Conservation (phyloP, 768 basidiomycete species). For the Lentinula detonsa region DNA sequence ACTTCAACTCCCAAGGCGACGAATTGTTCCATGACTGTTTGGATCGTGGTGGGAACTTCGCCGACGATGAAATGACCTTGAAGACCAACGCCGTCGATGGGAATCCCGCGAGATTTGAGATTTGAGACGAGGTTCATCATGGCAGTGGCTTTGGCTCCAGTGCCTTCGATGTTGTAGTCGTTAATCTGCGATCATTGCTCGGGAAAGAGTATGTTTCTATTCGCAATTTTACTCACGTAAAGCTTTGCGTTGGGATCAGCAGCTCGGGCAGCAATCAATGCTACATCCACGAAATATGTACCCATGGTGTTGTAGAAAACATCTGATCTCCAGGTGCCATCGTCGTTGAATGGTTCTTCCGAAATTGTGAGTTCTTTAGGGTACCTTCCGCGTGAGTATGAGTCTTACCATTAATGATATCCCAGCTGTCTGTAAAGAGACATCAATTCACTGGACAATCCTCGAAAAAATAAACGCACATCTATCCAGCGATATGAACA, state of each 20-base stretch:
- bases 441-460: not conserved
- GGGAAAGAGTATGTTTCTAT: not conserved
- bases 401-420: slow-evolving; percentile 43
- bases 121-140: slow-evolving; percentile 46
- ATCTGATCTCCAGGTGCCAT: slow-evolving; percentile 47
- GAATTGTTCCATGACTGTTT: slow-evolving; percentile 41
- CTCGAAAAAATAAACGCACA: not conserved
- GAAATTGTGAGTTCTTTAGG: slow-evolving; percentile 2
- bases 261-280: slow-evolving; percentile 43
- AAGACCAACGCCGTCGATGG: slow-evolving; percentile 58
- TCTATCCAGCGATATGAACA: not conserved
- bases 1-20: slow-evolving; percentile 59
- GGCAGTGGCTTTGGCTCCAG: slow-evolving; percentile 50
- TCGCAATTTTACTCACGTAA: slow-evolving; percentile 29
- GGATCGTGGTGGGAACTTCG: slow-evolving; percentile 34
- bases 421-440: slow-evolving; percentile 34
- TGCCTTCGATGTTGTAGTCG: slow-evolving; percentile 28
- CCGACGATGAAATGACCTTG: slow-evolving; percentile 59
- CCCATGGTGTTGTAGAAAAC: slow-evolving; percentile 50
- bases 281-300: slow-evolving; percentile 42
- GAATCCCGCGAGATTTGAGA: slow-evolving; percentile 39
- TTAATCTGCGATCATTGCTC: slow-evolving; percentile 6
- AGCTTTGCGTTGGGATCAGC: slow-evolving; percentile 54
- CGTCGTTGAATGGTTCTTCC: slow-evolving; percentile 51
- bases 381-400: not conserved